These are phyloP conservation scores for Obelidium mucronatum DNA, from an alignment of 192 early-diverging fungal species.

Conservation along the genomic window DNA sequence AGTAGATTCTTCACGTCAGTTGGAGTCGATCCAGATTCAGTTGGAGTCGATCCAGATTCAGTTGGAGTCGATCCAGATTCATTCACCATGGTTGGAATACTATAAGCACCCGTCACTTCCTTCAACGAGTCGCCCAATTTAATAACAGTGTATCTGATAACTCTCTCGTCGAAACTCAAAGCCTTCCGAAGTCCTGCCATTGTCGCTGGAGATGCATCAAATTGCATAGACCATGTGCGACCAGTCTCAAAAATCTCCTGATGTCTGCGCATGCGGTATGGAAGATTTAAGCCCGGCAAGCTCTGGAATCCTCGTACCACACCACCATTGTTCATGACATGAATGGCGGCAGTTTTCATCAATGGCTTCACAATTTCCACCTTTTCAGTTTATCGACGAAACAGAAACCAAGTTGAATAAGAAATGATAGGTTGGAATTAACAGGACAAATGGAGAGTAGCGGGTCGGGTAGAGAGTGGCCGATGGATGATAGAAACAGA, in stretches of 20 bases:
- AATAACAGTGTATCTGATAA: conserved; percentile 58
- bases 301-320: conserved; percentile 86
- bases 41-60: too few species aligned
- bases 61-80: too few species aligned
- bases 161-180: conserved; percentile 51
- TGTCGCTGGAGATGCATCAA: conserved; percentile 46
- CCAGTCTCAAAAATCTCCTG: conserved; percentile 63
- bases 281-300: conserved; percentile 60
- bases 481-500: background rate
- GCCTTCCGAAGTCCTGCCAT: conserved; percentile 44
- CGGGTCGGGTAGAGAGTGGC: background rate
- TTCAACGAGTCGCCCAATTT: conserved; percentile 53
- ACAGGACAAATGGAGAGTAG: background rate
- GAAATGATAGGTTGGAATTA: background rate
- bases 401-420: too few species aligned
- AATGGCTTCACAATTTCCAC: conserved; percentile 50
- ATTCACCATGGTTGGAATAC: background rate
- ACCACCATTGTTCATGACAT: conserved; percentile 83
- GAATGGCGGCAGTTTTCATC: conserved; percentile 75
- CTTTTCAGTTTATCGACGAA: conserved; percentile 24
- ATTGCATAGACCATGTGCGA: conserved; percentile 52
- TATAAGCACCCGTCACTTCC: conserved; percentile 31
- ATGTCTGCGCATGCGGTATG: conserved; percentile 89
- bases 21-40: too few species aligned
- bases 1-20: too few species aligned